phyloP scores from a whole-genome alignment of 805 yeast genomes.

The Candida qinlingensis region DNA sequence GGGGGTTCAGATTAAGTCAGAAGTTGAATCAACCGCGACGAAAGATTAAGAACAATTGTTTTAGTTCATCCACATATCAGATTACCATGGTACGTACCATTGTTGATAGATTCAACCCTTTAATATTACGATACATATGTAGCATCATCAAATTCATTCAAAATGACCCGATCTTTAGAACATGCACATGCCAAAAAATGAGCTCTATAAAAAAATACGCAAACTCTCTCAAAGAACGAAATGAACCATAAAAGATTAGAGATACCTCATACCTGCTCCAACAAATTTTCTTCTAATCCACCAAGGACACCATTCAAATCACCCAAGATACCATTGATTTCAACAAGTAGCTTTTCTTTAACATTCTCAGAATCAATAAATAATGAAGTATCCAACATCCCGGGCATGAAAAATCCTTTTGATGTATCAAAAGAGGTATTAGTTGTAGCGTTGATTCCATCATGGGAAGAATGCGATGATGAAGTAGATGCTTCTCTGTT shows the following conservation, averaged over 20 bases:
- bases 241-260: neutral
- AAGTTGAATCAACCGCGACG: neutral
- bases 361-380: constrained; percentile 20
- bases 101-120: too few relatives aligned
- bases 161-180: too few relatives aligned
- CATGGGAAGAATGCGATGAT: constrained; percentile 13
- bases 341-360: constrained; percentile 23
- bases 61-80: too few relatives aligned
- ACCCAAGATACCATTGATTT: constrained; percentile 19
- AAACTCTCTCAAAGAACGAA: neutral
- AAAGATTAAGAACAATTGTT: neutral
- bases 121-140: too few relatives aligned
- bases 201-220: neutral
- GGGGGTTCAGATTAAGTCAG: neutral
- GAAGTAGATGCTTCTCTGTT: constrained; percentile 6
- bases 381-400: constrained; percentile 15
- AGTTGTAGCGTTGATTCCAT: constrained; percentile 1
- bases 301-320: constrained; percentile 23
- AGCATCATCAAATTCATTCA: too few relatives aligned
- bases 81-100: too few relatives aligned
- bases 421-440: neutral
- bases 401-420: constrained; percentile 2
- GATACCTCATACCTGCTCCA: neutral
- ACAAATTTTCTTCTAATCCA: constrained; percentile 27
- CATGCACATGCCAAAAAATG: too few relatives aligned